Percentiles rank a stretch among this genome's conserved stretches.
Evolutionary conservation across 2,329 filamentous ascomycete species (phyloP).

Genomic region (Cryphonectria japonica): DNA sequence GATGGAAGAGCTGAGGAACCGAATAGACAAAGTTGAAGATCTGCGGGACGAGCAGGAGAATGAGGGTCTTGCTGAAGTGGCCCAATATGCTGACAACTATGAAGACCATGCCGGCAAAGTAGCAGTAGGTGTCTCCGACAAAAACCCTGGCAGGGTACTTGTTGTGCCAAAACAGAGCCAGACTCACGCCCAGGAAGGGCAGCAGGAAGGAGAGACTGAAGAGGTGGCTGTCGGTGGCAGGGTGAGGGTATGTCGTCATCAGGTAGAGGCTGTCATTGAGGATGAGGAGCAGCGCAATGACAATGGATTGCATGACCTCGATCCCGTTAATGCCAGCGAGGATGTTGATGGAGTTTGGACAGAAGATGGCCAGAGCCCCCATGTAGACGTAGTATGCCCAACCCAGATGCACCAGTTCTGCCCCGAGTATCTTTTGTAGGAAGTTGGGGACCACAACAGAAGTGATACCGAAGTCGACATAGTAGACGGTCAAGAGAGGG

Average conservation of each 20-base stretch:
- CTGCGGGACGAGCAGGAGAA: conserved; percentile 89
- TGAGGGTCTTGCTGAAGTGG: conserved; percentile 96
- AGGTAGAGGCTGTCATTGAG: conserved; percentile 91
- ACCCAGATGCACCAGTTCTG: conserved; percentile 78
- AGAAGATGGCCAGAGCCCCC: conserved; percentile 95
- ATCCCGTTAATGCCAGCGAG: conserved; percentile 99
- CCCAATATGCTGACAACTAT: conserved; percentile 95
- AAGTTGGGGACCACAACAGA: conserved; percentile 89
- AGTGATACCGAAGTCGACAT: conserved; percentile 97
- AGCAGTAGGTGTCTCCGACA: conserved; percentile 98
- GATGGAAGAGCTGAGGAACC: conserved; percentile 83
- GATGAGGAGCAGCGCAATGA: conserved; percentile 81
- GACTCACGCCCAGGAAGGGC: conserved; percentile 90
- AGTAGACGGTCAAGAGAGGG: conserved; percentile 94
- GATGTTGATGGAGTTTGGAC: conserved; percentile 98
- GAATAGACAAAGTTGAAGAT: conserved; percentile 98
- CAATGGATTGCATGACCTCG: conserved; percentile 91
- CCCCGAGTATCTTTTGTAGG: conserved; percentile 79
- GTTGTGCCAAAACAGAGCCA: conserved; percentile 87
- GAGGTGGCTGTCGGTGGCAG: conserved; percentile 91
- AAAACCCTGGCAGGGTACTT: conserved; percentile 96
- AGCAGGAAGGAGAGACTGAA: conserved; percentile 95
- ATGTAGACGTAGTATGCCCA: conserved; percentile 94
- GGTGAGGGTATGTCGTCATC: conserved; percentile 81
- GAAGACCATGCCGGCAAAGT: conserved; percentile 99